These are phyloP conservation scores for Pythium vanterpoolii DNA, from an alignment of 352 stramenopile genomes.

Conservation along the genomic window DNA sequence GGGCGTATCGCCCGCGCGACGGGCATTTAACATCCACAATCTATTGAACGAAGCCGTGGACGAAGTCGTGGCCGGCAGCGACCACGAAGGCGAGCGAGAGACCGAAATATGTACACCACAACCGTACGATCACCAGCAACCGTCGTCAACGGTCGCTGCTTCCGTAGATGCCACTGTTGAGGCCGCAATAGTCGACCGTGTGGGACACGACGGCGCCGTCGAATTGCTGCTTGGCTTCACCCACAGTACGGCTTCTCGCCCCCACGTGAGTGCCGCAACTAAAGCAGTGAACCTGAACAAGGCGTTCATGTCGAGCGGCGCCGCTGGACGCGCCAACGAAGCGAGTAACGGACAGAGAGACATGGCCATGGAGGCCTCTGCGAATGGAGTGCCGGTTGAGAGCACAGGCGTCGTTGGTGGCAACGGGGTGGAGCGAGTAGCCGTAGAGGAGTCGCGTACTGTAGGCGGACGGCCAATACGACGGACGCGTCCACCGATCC, in stretches of 20 bases:
- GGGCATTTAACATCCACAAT: not conserved
- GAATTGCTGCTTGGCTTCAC: not conserved
- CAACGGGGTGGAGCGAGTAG: too few relatives aligned
- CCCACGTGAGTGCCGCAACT: too few relatives aligned
- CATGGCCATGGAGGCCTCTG: too few relatives aligned
- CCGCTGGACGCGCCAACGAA: too few relatives aligned
- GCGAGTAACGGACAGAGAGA: too few relatives aligned
- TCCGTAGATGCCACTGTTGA: not conserved
- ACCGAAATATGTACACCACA: not conserved
- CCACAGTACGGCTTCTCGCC: not conserved
- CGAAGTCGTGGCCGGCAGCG: conserved; percentile 11
- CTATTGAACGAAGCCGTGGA: not conserved
- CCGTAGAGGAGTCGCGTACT: too few relatives aligned
- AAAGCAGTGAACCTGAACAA: too few relatives aligned
- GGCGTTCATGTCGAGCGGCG: too few relatives aligned
- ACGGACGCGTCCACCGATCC: too few relatives aligned
- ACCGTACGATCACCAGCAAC: not conserved
- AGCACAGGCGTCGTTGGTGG: too few relatives aligned
- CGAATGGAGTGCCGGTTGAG: too few relatives aligned
- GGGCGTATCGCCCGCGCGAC: not conserved
- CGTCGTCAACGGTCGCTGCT: not conserved
- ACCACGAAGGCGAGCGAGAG: conserved; percentile 10
- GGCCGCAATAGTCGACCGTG: not conserved
- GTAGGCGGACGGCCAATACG: not conserved
- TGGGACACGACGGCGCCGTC: not conserved